Conservation (phyloP, 1,139 yeast genomes). For the Yamadazyma spencermartinsiae region DNA sequence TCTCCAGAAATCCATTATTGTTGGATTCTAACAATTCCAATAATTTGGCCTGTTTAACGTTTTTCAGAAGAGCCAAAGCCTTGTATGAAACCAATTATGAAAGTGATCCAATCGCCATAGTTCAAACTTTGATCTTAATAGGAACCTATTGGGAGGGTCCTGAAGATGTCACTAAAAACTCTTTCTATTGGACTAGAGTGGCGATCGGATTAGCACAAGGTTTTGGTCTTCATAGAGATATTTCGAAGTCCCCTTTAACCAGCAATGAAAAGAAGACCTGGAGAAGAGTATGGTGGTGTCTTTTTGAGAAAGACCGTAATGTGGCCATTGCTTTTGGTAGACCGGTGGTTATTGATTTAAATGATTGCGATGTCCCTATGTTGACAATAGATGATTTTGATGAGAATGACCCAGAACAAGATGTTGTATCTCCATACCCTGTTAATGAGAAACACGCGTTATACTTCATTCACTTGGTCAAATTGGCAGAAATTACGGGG, state of each 20-base stretch:
- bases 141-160: constrained; percentile 81
- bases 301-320: constrained; percentile 70
- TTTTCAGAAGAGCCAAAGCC: constrained; percentile 77
- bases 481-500: constrained; percentile 74
- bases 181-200: constrained; percentile 75
- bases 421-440: constrained; percentile 46
- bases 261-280: constrained; percentile 54
- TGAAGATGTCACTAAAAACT: constrained; percentile 72
- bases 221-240: constrained; percentile 70
- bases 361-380: constrained; percentile 81
- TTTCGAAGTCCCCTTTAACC: constrained; percentile 34
- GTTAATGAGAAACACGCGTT: constrained; percentile 50
- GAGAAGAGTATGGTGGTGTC: constrained; percentile 80
- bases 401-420: constrained; percentile 52
- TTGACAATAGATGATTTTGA: constrained; percentile 62
- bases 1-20: constrained; percentile 56
- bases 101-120: constrained; percentile 63
- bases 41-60: constrained; percentile 60
- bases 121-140: constrained; percentile 65
- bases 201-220: constrained; percentile 79
- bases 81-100: constrained; percentile 74
- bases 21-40: constrained; percentile 58
- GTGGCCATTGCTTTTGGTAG: constrained; percentile 79
- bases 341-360: constrained; percentile 67
- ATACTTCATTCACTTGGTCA: constrained; percentile 64